Conservation (phyloP, 2,329 filamentous ascomycete genomes). For the Xylogone sp. region DNA sequence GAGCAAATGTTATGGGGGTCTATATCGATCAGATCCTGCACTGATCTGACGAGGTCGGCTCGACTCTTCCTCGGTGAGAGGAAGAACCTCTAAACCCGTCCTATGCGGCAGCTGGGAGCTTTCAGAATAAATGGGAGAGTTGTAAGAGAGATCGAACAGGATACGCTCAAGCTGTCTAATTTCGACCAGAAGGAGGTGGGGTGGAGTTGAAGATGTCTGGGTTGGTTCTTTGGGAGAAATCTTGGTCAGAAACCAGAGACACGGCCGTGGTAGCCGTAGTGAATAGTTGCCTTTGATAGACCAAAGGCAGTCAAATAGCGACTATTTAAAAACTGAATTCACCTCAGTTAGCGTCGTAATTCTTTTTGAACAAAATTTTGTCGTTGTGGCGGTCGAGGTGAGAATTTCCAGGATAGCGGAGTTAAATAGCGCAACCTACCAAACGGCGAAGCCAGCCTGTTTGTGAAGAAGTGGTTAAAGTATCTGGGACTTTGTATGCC, state of each 20-base stretch:
- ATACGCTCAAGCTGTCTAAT: slow-evolving; percentile 46
- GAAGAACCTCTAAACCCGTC: slow-evolving; percentile 97
- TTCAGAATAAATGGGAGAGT: slow-evolving; percentile 53
- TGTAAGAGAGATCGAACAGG: slow-evolving; percentile 46
- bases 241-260: slow-evolving; percentile 60
- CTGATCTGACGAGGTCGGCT: slow-evolving; percentile 93
- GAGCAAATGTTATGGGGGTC: slow-evolving; percentile 79
- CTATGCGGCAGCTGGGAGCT: slow-evolving; percentile 98
- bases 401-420: neutral
- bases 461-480: too few relatives aligned
- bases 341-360: neutral
- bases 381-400: neutral
- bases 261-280: slow-evolving; percentile 64
- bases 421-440: neutral
- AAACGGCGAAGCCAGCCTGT: neutral
- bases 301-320: slow-evolving; percentile 54
- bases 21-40: slow-evolving; percentile 87
- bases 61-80: slow-evolving; percentile 99
- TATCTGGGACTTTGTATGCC: too few relatives aligned
- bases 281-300: slow-evolving; percentile 58
- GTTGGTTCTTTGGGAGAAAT: slow-evolving; percentile 64
- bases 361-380: neutral
- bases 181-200: slow-evolving; percentile 51
- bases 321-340: neutral
- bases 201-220: slow-evolving; percentile 64